Evolutionary conservation across 2,329 filamentous ascomycete genomes (phyloP).

Genomic region (Aureobasidium sp.): DNA sequence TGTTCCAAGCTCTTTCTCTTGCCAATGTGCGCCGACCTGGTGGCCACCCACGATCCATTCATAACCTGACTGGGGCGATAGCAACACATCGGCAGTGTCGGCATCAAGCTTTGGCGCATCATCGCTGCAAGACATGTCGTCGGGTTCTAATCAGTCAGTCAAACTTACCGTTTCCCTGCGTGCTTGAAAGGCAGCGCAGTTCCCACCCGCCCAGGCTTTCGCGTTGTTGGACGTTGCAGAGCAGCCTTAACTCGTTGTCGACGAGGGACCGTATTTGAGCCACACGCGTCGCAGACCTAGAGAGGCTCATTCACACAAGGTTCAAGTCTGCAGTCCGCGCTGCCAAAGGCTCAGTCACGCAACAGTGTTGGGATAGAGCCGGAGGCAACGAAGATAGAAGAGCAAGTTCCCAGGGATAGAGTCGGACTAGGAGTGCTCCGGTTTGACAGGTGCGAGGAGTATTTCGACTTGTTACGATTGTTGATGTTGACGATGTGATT

Average conservation of each 20-base stretch:
- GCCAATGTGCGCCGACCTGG: conserved; percentile 3
- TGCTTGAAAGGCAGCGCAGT: neutral
- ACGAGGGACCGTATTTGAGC: neutral
- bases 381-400: neutral
- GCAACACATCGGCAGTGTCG: neutral
- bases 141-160: neutral
- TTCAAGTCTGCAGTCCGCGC: neutral
- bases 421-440: neutral
- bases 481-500: neutral
- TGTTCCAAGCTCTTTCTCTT: neutral
- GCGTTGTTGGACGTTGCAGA: neutral
- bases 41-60: conserved; percentile 1
- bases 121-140: neutral
- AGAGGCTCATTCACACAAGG: conserved; percentile 4
- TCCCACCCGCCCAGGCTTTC: conserved; percentile 15
- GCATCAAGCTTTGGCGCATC: neutral
- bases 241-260: conserved; percentile 8
- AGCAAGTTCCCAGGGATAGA: conserved; percentile 1
- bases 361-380: conserved; percentile 8
- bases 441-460: neutral
- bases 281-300: neutral
- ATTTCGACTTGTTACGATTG: neutral
- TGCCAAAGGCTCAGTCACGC: conserved; percentile 9
- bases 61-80: neutral
- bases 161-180: conserved; percentile 10